These are phyloP conservation scores for Fonsecaea monophora DNA, from an alignment of 2,329 filamentous ascomycete genomes.

Conservation along the genomic window DNA sequence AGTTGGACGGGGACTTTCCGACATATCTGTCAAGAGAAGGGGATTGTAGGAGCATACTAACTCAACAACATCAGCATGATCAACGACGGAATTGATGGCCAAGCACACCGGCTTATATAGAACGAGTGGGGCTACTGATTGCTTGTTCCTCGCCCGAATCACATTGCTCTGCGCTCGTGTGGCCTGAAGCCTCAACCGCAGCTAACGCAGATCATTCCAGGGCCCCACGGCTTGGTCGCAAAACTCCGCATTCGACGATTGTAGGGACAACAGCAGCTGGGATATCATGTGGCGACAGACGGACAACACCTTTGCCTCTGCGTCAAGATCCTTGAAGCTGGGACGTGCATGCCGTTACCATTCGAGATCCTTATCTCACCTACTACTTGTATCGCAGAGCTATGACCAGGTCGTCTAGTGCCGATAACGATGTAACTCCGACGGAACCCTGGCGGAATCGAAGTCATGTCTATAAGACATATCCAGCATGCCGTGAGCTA, in stretches of 20 bases:
- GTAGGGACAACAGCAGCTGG: neutral
- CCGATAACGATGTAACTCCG: neutral
- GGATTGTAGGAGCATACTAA: neutral
- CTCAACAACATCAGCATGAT: neutral
- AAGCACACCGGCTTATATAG: constrained; percentile 1
- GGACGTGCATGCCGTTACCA: neutral
- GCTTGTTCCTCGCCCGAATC: constrained; percentile 11
- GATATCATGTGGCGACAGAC: neutral
- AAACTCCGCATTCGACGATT: constrained; percentile 1
- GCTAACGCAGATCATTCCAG: constrained; percentile 8
- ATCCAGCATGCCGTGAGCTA: neutral
- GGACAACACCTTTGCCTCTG: constrained; percentile 6
- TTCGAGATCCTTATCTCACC: neutral
- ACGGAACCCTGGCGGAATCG: neutral
- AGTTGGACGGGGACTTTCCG: neutral
- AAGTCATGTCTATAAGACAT: neutral
- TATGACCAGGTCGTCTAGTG: neutral
- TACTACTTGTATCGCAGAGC: neutral
- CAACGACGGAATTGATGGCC: neutral
- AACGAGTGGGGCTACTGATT: neutral
- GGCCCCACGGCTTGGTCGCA: neutral
- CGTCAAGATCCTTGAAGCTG: neutral
- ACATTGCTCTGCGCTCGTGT: constrained; percentile 7
- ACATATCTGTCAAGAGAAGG: neutral
- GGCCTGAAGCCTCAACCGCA: constrained; percentile 3